Evolutionary conservation across 176 grass and related monocot species (phyloP), one percentile per base, ranked within the genome.

Genomic region (Aegilops bicornis): DNA sequence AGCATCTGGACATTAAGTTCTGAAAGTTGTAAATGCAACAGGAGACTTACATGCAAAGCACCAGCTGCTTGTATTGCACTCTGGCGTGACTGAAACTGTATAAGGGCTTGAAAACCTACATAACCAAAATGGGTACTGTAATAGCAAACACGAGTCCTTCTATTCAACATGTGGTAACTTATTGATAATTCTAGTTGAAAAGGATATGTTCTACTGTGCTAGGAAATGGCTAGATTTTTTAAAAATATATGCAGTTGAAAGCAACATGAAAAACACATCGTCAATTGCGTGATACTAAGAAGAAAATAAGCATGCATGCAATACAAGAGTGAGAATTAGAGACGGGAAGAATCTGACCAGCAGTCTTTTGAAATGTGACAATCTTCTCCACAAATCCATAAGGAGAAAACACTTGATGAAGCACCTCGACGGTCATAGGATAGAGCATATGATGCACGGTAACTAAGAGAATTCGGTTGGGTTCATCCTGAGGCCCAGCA

Each of bases 331-430:
- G 79, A 88, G 50, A 92, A 86, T 75, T 64, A 77, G 61, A 87
- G 62, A 82, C 83, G 84, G 83, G 79, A 84, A 76, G 73, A 90
- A 88, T 81, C 94, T 93, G 79, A 99, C 97, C 97, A 74, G 97
- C 97, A 80, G 94, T 89, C 89, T 99, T 99, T 90, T 96, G 94
- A 92, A 99, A 99, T 74, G 97, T 99, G 87, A 99, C 97, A 78
- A 99, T 94, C 92, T 99, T 99, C 94, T 99, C 93, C 77, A 99
- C 97, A 92, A 91, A 93, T 88, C 97, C 97, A 87, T 92, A 91
- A 82, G 97, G 90, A 91, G 95, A 99, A 94, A 71, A 99, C 89
- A 85, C 83, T 99, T 99, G 97, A 79, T 99, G 97, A 69, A 99
- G 92, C 86, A 99, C 91, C 77, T 99, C 97, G 59, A 99, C 94